Base-by-base conservation (phyloP, 768 basidiomycete genomes). In the Suillus variegatus region DNA sequence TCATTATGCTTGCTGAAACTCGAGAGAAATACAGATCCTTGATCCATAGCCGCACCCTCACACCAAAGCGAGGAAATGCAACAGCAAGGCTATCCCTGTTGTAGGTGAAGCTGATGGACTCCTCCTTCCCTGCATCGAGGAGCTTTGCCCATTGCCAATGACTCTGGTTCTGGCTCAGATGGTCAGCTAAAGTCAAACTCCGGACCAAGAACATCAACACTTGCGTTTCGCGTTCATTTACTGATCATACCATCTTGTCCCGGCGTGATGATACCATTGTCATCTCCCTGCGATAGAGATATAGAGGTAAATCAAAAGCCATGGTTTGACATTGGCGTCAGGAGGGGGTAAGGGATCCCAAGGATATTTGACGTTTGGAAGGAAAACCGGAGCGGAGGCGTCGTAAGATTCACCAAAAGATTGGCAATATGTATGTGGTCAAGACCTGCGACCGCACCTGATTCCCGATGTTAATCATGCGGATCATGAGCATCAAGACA, bases 281-380 rank as follows among this genome's bases (percentile, higher is more conserved):
- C 85, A 38, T 80, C 81, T 88, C 2, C 86, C 87, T 40, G 82
- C 74, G 22, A 86, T 71, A 5, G 87, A 89, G 62, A 91, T 88
- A 66, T 82, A 81, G 3, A 89, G 77, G 72, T 88, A 91, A 14
- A 90, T 79, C 74, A 84, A 72, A 57, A 92, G 73, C 88, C 89
- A 92, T 9, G 89, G 90, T 57, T 75, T 79, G 16, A 90, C 88
- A 68, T 90, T 74, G 16, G 78, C 77, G 63, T 84, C 81, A 0
- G 90, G 90, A 4, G 86, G 77, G 5, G 90, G 89, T 4, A 91
- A 78, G 32, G 69, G 66, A 46, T 79, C 77, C 84, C 84, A 84
- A 16, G 83, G 83, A 66, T 78, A 77, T 4, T 65, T 64, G 32
- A 72, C n/a, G 13, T 22, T 56, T 36, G 67, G n/a, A 41, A 64